Base-by-base conservation (phyloP, 83 land plant genomes). In the Picea mariana region DNA sequence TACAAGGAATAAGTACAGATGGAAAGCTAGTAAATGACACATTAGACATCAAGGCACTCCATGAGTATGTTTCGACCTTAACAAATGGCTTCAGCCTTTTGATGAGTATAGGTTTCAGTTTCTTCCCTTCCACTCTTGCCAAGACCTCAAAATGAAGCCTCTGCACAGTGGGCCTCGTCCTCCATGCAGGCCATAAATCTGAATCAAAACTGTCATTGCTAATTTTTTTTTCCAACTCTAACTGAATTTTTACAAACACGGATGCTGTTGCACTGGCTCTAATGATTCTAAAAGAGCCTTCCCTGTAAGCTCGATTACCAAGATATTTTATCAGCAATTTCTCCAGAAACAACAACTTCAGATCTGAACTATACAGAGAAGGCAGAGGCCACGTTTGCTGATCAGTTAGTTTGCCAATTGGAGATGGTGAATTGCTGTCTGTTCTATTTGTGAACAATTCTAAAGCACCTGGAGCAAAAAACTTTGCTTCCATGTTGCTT, bases 171-270 rank as follows among this genome's bases (percentile, higher is more conserved):
- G 89, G 90, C 82, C 64, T 92, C 3, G 90, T 90, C 68, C 84
- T 89, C 94, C 94, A 92, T 31, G 79, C 84, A 8, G 87, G 87
- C 64, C 85, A 49, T 40, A 23, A 81, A n/a, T 59, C 84, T 49
- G 79, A 83, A 27, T 44, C 47, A 34, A 40, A 79, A 62, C 80
- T 86, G 27, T 85, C 80, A 24, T 64, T 77, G 9, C 67, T 27
- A 20, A 92, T 40, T 15, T 68, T 12, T 81, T 84, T 92, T 67
- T 88, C 94, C 49, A 92, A 55, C 61, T 88, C 90, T 58, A 92
- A 79, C 49, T 77, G 80, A 61, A 92, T 83, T 13, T 82, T 86
- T 12, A 92, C 66, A 15, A 88, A 42, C 5, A 68, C 60, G 0
- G 78, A 81, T 44, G 91, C 88, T 40, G 49, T 52, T 13, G 84